Evolutionary conservation across 192 early-diverging fungal genomes (phyloP), one percentile per base, ranked within the genome.

Genomic region (Rhizophagus prolifer): DNA sequence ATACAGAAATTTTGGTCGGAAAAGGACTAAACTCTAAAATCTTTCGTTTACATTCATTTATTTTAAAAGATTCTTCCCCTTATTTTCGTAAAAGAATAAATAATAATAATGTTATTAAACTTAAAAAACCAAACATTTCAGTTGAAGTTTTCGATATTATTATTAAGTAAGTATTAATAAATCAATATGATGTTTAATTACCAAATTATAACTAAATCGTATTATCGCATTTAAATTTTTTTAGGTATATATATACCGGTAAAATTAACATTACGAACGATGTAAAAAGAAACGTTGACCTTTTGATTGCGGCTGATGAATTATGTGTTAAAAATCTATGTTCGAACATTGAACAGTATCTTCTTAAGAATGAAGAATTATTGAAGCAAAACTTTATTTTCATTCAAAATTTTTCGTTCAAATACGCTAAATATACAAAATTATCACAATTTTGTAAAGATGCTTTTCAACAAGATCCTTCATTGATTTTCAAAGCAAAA

Each of bases 41-140:
- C 4, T 68, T 68, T 41, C 14, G 28, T 14, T 23, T 30, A 14
- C 66, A 68, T 38, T 68, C 66, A 19, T 30, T n/a, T 41, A 30
- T 68, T 14, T 41, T 68, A 13, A 38, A 30, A 38, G 5, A 7
- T 38, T 14, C 9, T 16, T 68, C 66, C 9, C 30, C 66, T 68
- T 68, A 68, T 68, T 68, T 68, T 68, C 60, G 25, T 25, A 21
- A 28, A 16, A 38, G 7, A 38, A 0, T 19, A 16, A 5, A 28
- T n/a, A 30, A 67, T 10, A 41, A 68, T 68, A 30, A 30, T 9
- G 16, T 38, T 14, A 21, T 21, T 4, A 30, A 30, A 13, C 21
- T 68, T 21, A 68, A 34, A 21, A 68, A 68, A 68, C 66, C 66
- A 30, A 68, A 68, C 41, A 41, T 34, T 31, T 19, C 66, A 0